phyloP scores from a whole-genome alignment of 2,329 filamentous ascomycete genomes.

The Microthyrium microscopicum region DNA sequence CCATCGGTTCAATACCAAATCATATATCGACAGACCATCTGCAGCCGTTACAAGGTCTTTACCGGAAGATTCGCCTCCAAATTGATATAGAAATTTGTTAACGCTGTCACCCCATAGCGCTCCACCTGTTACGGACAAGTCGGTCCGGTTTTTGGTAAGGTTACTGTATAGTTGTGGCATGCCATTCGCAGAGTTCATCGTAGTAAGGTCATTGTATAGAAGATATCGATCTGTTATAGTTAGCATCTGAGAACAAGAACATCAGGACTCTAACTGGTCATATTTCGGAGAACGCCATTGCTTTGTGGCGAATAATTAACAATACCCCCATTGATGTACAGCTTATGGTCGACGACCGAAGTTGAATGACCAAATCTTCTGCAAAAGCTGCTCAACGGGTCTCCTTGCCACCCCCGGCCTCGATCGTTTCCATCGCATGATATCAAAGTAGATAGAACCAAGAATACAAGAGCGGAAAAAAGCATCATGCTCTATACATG shows the following conservation, averaged over 20 bases:
- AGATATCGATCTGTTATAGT: constrained; percentile 38
- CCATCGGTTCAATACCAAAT: constrained; percentile 41
- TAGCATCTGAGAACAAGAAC: no score
- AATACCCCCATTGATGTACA: constrained; percentile 47
- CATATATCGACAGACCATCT: constrained; percentile 37
- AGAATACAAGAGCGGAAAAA: no score
- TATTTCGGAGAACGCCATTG: no score
- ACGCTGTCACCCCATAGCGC: constrained; percentile 43
- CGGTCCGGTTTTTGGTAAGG: constrained; percentile 39
- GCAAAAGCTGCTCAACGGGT: constrained; percentile 8
- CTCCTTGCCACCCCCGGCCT: no score
- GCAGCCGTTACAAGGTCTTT: constrained; percentile 21
- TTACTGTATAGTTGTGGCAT: constrained; percentile 40
- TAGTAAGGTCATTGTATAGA: constrained; percentile 39
- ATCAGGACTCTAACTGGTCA: no score
- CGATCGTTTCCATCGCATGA: no score
- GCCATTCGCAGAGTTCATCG: constrained; percentile 20
- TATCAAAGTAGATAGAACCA: no score
- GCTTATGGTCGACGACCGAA: constrained; percentile 36
- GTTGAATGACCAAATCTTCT: constrained; percentile 35
- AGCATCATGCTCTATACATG: no score
- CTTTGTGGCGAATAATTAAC: no score
- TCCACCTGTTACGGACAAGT: constrained; percentile 35
- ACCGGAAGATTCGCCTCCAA: constrained; percentile 38
- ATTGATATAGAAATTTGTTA: constrained; percentile 47